phyloP scores from a whole-genome alignment of 441 rosid genomes.

The Melastoma candidum region DNA sequence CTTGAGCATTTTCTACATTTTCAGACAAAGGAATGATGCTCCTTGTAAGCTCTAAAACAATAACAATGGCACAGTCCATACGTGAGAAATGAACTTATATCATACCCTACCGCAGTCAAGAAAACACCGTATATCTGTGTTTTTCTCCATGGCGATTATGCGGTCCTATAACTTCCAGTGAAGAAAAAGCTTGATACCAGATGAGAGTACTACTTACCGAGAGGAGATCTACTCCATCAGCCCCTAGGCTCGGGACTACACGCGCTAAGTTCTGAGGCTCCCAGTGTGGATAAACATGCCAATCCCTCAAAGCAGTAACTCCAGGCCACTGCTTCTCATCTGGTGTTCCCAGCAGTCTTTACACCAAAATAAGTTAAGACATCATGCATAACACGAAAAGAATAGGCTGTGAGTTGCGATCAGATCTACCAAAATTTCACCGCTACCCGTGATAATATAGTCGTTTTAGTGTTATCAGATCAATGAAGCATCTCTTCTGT shows the following conservation, averaged over 20 bases:
- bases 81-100: no score
- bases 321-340: constrained; percentile 87
- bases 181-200: constrained; percentile 1
- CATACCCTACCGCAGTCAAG: no score
- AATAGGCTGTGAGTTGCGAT: no score
- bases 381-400: no score
- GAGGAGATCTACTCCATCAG: constrained; percentile 86
- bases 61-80: no score
- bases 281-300: constrained; percentile 95
- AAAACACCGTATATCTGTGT: no score
- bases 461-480: neutral
- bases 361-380: neutral
- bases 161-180: neutral
- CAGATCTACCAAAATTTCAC: neutral
- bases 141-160: no score
- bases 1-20: constrained; percentile 66
- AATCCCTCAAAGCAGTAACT: constrained; percentile 66
- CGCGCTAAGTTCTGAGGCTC: constrained; percentile 69
- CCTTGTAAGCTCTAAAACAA: neutral
- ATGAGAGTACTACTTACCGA: constrained; percentile 29
- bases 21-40: neutral
- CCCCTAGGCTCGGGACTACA: constrained; percentile 60
- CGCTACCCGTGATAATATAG: neutral
- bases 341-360: constrained; percentile 85
- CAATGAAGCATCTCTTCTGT: no score